phyloP scores from a whole-genome alignment of 2,329 filamentous ascomycete species.

The Aspergillus sp. region DNA sequence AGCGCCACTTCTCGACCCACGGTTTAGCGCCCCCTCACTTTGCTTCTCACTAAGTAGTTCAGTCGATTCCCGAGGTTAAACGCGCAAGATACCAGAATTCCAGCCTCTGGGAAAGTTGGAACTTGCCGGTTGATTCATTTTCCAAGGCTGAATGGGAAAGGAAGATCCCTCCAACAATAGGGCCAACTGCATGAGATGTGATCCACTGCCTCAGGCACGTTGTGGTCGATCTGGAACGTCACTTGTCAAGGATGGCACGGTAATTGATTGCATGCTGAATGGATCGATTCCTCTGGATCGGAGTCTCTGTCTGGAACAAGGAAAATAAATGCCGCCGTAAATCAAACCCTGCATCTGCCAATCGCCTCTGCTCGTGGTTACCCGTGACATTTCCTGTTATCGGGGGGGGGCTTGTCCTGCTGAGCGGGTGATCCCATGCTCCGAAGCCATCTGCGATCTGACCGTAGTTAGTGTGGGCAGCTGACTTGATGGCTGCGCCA shows the following conservation, averaged over 20 bases:
- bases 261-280: background rate
- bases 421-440: conserved; percentile 4
- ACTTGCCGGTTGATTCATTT: too few relatives aligned
- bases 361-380: background rate
- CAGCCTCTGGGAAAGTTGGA: background rate
- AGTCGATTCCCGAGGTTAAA: background rate
- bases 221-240: conserved; percentile 3
- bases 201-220: conserved; percentile 8
- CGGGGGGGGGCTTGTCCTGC: background rate
- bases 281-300: background rate
- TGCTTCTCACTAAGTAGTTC: background rate
- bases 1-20: conserved; percentile 8
- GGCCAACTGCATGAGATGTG: background rate
- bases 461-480: background rate
- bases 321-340: too few relatives aligned
- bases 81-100: background rate
- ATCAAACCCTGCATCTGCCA: background rate
- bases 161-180: too few relatives aligned
- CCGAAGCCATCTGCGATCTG: background rate
- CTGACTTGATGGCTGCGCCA: background rate
- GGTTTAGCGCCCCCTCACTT: conserved; percentile 1
- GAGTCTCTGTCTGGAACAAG: background rate
- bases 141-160: too few relatives aligned
- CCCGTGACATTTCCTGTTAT: conserved; percentile 1
- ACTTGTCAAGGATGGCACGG: conserved; percentile 1